These are phyloP conservation scores for Nymphaea colorata DNA, from an alignment of 164 flowering plant species.

Conservation along the genomic window DNA sequence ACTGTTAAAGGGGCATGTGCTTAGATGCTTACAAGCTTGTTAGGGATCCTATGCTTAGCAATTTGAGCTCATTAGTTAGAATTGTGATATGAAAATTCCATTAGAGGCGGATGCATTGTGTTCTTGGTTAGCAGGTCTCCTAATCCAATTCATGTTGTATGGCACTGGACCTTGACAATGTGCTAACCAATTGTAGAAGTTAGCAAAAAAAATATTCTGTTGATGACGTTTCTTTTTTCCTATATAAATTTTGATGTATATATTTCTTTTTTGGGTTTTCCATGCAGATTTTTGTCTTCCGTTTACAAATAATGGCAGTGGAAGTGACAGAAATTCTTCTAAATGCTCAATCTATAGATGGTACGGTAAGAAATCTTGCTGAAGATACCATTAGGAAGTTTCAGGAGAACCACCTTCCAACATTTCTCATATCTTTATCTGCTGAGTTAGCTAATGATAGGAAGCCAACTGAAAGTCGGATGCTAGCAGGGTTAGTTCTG, in stretches of 20 bases:
- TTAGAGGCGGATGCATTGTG: no score
- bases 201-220: not conserved
- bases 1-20: no score
- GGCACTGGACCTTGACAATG: no score
- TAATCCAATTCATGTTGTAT: no score
- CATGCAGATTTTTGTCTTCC: not conserved
- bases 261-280: not conserved
- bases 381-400: slow-evolving; percentile 53
- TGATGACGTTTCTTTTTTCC: not conserved
- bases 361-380: slow-evolving; percentile 50
- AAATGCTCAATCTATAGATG: slow-evolving; percentile 58
- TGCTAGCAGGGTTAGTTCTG: slow-evolving; percentile 51
- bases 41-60: no score
- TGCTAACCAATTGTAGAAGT: not conserved
- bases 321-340: slow-evolving; percentile 57
- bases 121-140: no score
- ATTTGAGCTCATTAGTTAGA: no score
- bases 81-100: no score
- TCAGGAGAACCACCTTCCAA: slow-evolving; percentile 57
- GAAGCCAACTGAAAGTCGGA: slow-evolving; percentile 57
- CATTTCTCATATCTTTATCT: slow-evolving; percentile 46
- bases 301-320: slow-evolving; percentile 27
- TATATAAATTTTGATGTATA: no score
- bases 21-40: no score
- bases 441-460: slow-evolving; percentile 52